phyloP scores from a whole-genome alignment of 2,329 filamentous ascomycete species.

The Elsinoe batatas region DNA sequence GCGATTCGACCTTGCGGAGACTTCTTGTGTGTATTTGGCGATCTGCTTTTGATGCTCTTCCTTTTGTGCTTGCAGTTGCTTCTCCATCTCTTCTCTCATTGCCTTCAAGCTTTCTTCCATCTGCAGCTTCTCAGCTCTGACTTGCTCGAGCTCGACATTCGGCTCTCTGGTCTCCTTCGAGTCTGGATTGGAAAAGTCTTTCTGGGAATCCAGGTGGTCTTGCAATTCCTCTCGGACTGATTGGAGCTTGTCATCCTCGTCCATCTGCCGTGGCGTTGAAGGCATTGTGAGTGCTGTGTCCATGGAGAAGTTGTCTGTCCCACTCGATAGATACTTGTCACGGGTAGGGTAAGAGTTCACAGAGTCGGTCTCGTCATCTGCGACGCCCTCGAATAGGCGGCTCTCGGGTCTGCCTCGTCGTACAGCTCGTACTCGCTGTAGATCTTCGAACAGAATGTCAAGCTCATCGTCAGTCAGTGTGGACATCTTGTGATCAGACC shows the following conservation, averaged over 20 bases:
- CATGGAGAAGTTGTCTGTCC: slow-evolving; percentile 81
- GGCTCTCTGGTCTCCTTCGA: slow-evolving; percentile 65
- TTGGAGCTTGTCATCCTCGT: slow-evolving; percentile 66
- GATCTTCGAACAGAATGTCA: slow-evolving; percentile 85
- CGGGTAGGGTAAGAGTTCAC: slow-evolving; percentile 76
- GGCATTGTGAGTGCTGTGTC: slow-evolving; percentile 93
- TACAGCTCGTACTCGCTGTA: slow-evolving; percentile 78
- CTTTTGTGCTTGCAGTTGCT: slow-evolving; percentile 72
- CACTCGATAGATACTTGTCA: slow-evolving; percentile 92
- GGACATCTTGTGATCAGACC: slow-evolving; percentile 82
- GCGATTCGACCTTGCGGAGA: slow-evolving; percentile 38
- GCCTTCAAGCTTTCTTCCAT: slow-evolving; percentile 75
- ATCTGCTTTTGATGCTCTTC: slow-evolving; percentile 77
- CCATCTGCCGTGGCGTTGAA: slow-evolving; percentile 72
- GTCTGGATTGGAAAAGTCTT: slow-evolving; percentile 70
- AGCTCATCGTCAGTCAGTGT: slow-evolving; percentile 88
- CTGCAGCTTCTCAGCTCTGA: slow-evolving; percentile 67
- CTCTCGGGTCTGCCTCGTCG: slow-evolving; percentile 58
- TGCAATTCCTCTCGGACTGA: slow-evolving; percentile 77
- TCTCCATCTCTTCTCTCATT: slow-evolving; percentile 81
- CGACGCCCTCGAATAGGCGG: slow-evolving; percentile 40
- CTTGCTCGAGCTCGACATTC: slow-evolving; percentile 70
- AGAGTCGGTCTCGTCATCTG: slow-evolving; percentile 81
- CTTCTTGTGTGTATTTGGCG: slow-evolving; percentile 56
- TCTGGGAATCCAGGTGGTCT: slow-evolving; percentile 69